Evolutionary conservation across 2,329 filamentous ascomycete species (phyloP).

Genomic region (Claviceps digitariae): DNA sequence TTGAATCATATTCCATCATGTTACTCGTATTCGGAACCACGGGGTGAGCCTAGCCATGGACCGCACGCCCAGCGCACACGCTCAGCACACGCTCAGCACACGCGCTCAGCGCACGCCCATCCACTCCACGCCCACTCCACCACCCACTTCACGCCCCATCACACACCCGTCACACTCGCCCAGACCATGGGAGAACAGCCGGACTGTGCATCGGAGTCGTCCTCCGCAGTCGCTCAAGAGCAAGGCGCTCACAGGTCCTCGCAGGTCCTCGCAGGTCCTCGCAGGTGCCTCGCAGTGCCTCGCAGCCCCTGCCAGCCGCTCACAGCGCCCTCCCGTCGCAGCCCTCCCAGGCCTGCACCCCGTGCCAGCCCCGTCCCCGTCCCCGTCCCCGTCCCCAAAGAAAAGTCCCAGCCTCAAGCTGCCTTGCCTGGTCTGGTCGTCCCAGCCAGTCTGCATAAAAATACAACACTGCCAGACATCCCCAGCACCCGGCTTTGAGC

Average conservation of each 20-base stretch:
- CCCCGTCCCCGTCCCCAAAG: too few species aligned
- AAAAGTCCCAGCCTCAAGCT: background rate
- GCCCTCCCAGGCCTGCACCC: background rate
- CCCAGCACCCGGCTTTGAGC: background rate
- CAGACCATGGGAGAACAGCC: background rate
- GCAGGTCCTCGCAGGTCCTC: background rate
- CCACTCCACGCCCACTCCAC: background rate
- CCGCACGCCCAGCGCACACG: background rate
- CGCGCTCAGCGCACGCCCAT: too few species aligned
- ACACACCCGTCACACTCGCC: background rate
- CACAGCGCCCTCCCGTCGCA: background rate
- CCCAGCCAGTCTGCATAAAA: background rate
- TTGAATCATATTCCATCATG: background rate
- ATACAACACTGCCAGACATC: background rate
- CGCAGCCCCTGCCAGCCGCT: background rate
- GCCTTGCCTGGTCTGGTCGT: too few species aligned
- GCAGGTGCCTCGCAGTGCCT: background rate
- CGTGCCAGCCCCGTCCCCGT: background rate
- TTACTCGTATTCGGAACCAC: conserved; percentile 1
- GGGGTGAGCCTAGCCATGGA: background rate
- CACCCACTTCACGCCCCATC: background rate
- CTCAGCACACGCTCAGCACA: background rate
- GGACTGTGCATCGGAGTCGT: background rate
- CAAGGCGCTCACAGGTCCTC: background rate
- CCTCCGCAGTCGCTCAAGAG: background rate